These are phyloP conservation scores for Lepidium didymum DNA, from an alignment of 345 rosid species.

Conservation along the genomic window DNA sequence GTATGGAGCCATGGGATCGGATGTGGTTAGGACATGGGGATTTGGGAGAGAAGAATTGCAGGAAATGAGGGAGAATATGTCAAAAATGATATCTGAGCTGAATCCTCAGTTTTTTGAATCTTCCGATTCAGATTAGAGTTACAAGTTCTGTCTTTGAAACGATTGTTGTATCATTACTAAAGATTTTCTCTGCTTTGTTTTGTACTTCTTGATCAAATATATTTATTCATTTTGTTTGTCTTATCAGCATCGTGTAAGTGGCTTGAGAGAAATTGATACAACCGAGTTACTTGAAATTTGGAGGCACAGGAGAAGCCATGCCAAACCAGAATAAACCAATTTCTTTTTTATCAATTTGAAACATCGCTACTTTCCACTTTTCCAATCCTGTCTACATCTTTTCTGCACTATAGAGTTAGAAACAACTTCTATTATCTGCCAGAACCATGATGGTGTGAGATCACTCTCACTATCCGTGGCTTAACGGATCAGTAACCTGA, in stretches of 20 bases:
- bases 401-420: slow-evolving; percentile 3
- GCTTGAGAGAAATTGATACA: background rate
- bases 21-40: slow-evolving; percentile 75
- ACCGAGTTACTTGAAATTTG: background rate
- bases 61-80: slow-evolving; percentile 61
- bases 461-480: slow-evolving; percentile 58
- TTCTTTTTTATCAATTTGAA: background rate
- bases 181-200: background rate
- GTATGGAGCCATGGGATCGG: slow-evolving; percentile 58
- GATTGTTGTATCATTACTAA: background rate
- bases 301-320: background rate
- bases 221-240: background rate
- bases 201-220: background rate
- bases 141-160: background rate
- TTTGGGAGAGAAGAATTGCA: slow-evolving; percentile 70
- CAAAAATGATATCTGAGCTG: slow-evolving; percentile 53
- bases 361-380: background rate
- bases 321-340: background rate
- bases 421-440: background rate
- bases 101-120: slow-evolving; percentile 36
- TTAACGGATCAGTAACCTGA: slow-evolving; percentile 74
- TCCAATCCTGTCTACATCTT: background rate
- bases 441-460: background rate
- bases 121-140: slow-evolving; percentile 59
- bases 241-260: background rate